Percentiles rank a stretch among this genome's conserved stretches.
These are phyloP conservation scores for Vachellia collinsii DNA, from an alignment of 306 rosid genomes.

Conservation along the genomic window DNA sequence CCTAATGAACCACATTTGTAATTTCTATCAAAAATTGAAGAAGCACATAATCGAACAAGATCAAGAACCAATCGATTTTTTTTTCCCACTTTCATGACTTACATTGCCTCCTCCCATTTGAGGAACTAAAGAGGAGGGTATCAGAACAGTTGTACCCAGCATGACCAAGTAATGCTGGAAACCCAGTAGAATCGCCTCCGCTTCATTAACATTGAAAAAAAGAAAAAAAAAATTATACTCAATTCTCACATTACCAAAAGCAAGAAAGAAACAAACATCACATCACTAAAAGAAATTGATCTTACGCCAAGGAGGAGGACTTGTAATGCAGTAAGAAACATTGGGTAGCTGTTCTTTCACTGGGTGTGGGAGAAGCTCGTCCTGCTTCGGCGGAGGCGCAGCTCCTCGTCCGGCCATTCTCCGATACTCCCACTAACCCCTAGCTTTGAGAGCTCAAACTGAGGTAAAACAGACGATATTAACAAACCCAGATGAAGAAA, in stretches of 20 bases:
- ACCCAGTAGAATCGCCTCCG: slow-evolving; percentile 95
- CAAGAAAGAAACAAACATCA: neutral
- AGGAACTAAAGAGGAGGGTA: slow-evolving; percentile 87
- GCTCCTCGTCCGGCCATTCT: slow-evolving; percentile 69
- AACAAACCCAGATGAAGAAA: neutral
- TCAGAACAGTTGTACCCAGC: slow-evolving; percentile 95
- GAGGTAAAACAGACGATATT: neutral
- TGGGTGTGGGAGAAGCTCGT: slow-evolving; percentile 90
- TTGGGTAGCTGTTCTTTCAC: slow-evolving; percentile 83
- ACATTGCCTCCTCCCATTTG: slow-evolving; percentile 99
- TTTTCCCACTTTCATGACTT: slow-evolving; percentile 39
- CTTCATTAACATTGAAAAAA: slow-evolving; percentile 58
- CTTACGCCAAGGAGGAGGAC: slow-evolving; percentile 99
- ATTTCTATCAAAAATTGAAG: slow-evolving; percentile 36
- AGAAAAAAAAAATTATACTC: slow-evolving; percentile 25
- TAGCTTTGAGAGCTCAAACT: slow-evolving; percentile 27
- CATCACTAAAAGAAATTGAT: slow-evolving; percentile 8
- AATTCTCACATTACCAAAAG: slow-evolving; percentile 27
- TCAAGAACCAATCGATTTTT: slow-evolving; percentile 19
- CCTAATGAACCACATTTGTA: slow-evolving; percentile 50
- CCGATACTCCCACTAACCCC: slow-evolving; percentile 26
- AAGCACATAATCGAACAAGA: slow-evolving; percentile 8
- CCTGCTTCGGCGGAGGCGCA: slow-evolving; percentile 89
- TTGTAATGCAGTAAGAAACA: slow-evolving; percentile 87
- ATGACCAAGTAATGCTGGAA: slow-evolving; percentile 98